These are phyloP conservation scores for Acanthamoeba sp. DNA, from an alignment of 208 protist genomes.

Conservation along the genomic window DNA sequence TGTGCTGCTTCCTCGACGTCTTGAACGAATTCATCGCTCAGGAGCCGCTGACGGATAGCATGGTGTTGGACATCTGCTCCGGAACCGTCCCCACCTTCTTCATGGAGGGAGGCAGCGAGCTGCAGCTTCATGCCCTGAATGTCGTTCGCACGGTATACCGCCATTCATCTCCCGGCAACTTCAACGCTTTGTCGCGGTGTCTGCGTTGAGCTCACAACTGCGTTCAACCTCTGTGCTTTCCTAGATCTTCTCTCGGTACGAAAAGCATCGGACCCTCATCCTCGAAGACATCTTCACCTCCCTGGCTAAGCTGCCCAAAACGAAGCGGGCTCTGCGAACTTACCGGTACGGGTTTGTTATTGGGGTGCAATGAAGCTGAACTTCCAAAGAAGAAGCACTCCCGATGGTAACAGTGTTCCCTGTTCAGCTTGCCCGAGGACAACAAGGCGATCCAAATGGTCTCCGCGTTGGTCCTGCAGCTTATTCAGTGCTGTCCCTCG, in stretches of 20 bases:
- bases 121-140: constrained; percentile 69
- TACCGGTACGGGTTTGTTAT: constrained; percentile 30
- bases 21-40: constrained; percentile 34
- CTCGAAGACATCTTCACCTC: constrained; percentile 72
- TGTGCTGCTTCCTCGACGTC: constrained; percentile 41
- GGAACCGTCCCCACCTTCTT: constrained; percentile 62
- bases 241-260: constrained; percentile 72
- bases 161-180: no score
- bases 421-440: constrained; percentile 44
- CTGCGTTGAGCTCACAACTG: no score
- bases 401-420: no score
- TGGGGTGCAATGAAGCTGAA: no score
- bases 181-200: no score
- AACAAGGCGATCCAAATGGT: constrained; percentile 74
- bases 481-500: constrained; percentile 73
- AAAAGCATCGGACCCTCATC: constrained; percentile 64
- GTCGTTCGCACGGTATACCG: constrained; percentile 49
- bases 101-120: constrained; percentile 65
- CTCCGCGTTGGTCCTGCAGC: constrained; percentile 71
- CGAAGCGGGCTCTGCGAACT: constrained; percentile 44
- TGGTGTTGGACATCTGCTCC: constrained; percentile 63
- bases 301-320: constrained; percentile 62
- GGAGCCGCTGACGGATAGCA: constrained; percentile 61
- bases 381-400: no score
- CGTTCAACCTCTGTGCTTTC: background rate